Conservation (phyloP, 2,329 filamentous ascomycete species). For the Botrytis sinoallii region DNA sequence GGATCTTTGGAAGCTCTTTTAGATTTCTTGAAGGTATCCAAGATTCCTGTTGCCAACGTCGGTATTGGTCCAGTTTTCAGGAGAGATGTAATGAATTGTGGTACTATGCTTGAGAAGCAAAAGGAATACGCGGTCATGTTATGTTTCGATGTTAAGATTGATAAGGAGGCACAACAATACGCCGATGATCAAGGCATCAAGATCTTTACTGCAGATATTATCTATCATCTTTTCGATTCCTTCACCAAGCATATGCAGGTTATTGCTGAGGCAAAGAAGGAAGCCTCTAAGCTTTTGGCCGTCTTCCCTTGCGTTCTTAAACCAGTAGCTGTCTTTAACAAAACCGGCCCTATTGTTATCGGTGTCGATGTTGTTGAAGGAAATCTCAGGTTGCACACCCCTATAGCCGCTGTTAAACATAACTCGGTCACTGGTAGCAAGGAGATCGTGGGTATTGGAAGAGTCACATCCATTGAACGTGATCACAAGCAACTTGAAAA, state of each 20-base stretch:
- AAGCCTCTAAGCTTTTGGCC: constrained; percentile 90
- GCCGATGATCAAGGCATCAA: constrained; percentile 94
- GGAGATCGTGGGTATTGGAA: constrained; percentile 79
- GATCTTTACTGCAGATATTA: constrained; percentile 98
- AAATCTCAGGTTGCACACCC: constrained; percentile 79
- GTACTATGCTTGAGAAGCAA: constrained; percentile 93
- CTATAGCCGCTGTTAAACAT: constrained; percentile 80
- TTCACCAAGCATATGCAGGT: constrained; percentile 94
- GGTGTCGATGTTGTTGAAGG: constrained; percentile 96
- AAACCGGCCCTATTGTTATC: constrained; percentile 90
- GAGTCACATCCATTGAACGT: constrained; percentile 96
- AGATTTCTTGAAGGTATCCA: constrained; percentile 92
- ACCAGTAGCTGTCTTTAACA: constrained; percentile 95
- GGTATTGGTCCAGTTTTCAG: constrained; percentile 97
- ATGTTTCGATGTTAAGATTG: constrained; percentile 98
- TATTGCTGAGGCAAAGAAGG: constrained; percentile 86
- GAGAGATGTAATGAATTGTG: constrained; percentile 93
- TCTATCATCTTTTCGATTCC: constrained; percentile 95
- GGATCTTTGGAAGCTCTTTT: constrained; percentile 94
- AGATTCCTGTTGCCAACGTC: constrained; percentile 97
- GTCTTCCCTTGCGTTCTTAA: constrained; percentile 94
- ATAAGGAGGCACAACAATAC: constrained; percentile 89
- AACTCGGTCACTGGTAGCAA: constrained; percentile 77
- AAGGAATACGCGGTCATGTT: constrained; percentile 98
- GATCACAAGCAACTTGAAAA: constrained; percentile 93